Base-by-base conservation (phyloP, 192 early-diverging fungal species). In the Globomyces pollinis-pini region DNA sequence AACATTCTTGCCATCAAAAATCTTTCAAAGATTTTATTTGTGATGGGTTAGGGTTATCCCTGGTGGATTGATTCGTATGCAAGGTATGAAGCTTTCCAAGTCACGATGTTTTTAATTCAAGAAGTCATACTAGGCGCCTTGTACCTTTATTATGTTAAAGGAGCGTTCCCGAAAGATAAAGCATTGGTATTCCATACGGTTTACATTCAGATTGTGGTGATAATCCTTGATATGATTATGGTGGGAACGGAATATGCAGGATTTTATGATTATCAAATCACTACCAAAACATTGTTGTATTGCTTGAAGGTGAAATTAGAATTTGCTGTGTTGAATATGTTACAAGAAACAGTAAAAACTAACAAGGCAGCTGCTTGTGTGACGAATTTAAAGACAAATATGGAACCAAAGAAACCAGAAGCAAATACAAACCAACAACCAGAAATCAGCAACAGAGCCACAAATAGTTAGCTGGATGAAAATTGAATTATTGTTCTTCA, bases 181-280 rank as follows among this genome's bases (percentile, higher is more conserved):
- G n/a, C n/a, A n/a, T n/a, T n/a, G n/a, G 28, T 47, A 5, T 47
- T 47, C 28, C 44, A 47, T 26, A 47, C 44, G 0, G 44, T 47
- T 26, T 47, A 26, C 23, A 47, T 47, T 26, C 23, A 47, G 9
- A 20, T 47, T 9, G 23, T 47, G 23, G 44, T 47, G 23, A 28
- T 47, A 7, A 20, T 47, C 2, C 23, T 47, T 7, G 44, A 47
- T 47, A 47, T 47, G 23, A 3, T 47, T 12, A 47, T 47, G 44
- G 28, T 47, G 23, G 23, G 23, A 4, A 47, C 28, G 23, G 44
- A 47, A 26, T 47, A 47, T 26, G 28, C 28, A 26, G 28, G 28
- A 20, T 47, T 47, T 47, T 47, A 47, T 26, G 44, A 47, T 28
- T 47, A 47, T 26, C 44, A 47, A 47, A 47, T 47, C 44, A 26